Evolutionary conservation across 108 stramenopile species (phyloP).

Genomic region (Mayamaea pseudoterrestris): DNA sequence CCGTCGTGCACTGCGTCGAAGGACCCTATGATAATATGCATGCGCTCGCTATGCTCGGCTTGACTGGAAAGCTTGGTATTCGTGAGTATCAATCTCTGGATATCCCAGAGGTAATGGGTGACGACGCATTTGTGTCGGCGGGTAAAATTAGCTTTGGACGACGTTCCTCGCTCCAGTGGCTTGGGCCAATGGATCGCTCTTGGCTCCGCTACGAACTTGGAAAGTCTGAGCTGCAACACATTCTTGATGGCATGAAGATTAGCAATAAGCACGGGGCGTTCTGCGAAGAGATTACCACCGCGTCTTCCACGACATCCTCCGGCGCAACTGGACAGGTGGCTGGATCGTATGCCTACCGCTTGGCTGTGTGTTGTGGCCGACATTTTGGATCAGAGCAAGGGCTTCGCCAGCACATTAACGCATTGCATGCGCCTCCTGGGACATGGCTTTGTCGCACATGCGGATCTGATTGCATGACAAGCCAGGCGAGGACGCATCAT

Average conservation of each 20-base stretch:
- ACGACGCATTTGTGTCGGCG: conserved; percentile 28
- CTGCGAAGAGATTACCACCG: conserved; percentile 71
- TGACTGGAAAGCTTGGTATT: conserved; percentile 36
- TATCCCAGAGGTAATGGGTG: conserved; percentile 18
- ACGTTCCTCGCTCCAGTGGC: conserved; percentile 46
- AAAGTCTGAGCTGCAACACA: conserved; percentile 25
- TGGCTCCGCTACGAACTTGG: conserved; percentile 66
- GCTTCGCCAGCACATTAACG: conserved; percentile 54
- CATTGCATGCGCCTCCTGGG: conserved; percentile 72
- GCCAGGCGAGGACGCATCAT: conserved; percentile 69
- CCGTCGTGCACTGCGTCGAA: conserved; percentile 45
- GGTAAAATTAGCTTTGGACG: conserved; percentile 47
- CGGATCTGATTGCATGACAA: conserved; percentile 67
- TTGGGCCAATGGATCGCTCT: conserved; percentile 30
- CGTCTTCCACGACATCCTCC: conserved; percentile 55
- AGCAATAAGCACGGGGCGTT: conserved; percentile 41
- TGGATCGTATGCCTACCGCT: conserved; percentile 54
- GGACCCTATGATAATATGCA: conserved; percentile 17
- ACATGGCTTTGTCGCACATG: conserved; percentile 82
- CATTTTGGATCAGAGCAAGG: conserved; percentile 72
- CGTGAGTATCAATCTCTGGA: conserved; percentile 3
- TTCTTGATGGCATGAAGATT: conserved; percentile 43
- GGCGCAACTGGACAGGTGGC: conserved; percentile 56
- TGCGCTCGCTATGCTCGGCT: conserved; percentile 30
- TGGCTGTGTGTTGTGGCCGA: conserved; percentile 60